These are phyloP conservation scores for Akanthomyces muscarius DNA, from an alignment of 2,329 filamentous ascomycete species.

Conservation along the genomic window DNA sequence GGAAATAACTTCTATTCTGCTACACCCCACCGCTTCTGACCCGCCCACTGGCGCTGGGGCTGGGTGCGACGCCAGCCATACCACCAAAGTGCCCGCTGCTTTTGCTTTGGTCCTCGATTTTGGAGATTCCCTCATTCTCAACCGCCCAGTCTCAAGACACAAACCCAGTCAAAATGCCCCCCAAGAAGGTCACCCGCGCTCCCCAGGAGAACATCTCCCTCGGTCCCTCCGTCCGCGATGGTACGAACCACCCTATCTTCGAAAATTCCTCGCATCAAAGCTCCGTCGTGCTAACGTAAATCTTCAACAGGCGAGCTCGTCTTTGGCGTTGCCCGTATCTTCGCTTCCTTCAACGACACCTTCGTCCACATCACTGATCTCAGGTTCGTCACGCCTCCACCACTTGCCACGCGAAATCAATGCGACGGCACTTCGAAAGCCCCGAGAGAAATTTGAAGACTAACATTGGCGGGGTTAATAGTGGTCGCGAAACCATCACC, in stretches of 20 bases:
- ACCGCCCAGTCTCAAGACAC: conserved; percentile 11
- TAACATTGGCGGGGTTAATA: conserved; percentile 42
- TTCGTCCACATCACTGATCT: conserved; percentile 99
- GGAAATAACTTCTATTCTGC: conserved; percentile 29
- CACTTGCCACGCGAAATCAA: neutral
- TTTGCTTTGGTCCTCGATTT: conserved; percentile 24
- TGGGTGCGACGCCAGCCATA: conserved; percentile 20
- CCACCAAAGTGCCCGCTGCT: conserved; percentile 18
- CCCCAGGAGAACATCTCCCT: conserved; percentile 97
- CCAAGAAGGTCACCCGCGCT: conserved; percentile 82
- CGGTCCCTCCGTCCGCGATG: conserved; percentile 94
- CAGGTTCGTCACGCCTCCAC: conserved; percentile 53
- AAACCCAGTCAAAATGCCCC: conserved; percentile 62
- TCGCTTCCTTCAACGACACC: conserved; percentile 90
- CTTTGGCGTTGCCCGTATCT: conserved; percentile 95
- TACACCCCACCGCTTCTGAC: conserved; percentile 33
- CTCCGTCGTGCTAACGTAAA: conserved; percentile 17
- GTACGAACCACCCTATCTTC: conserved; percentile 48
- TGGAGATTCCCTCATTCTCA: conserved; percentile 22
- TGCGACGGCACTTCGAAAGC: neutral
- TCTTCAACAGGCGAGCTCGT: conserved; percentile 75
- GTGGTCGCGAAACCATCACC: conserved; percentile 99
- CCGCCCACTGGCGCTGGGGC: conserved; percentile 8
- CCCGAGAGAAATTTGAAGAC: conserved; percentile 13
- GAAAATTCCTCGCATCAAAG: conserved; percentile 10